Conservation (phyloP, 2,329 filamentous ascomycete genomes). For the Colletotrichum sp. region DNA sequence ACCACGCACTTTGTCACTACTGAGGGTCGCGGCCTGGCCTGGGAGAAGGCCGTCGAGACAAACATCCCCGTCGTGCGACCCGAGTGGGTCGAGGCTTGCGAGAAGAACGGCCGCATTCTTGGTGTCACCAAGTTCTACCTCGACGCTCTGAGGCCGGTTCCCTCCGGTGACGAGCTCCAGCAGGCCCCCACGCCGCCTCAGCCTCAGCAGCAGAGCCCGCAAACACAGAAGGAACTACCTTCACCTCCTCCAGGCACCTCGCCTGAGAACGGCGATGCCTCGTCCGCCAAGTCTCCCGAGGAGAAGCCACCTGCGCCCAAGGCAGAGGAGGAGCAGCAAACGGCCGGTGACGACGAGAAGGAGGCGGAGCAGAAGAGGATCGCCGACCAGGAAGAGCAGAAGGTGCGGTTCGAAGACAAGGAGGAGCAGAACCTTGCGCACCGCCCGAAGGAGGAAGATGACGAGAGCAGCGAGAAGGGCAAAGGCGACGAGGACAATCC, state of each 20-base stretch:
- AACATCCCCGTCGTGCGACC: slow-evolving; percentile 97
- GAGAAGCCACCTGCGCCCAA: slow-evolving; percentile 15
- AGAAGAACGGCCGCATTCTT: slow-evolving; percentile 88
- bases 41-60: slow-evolving; percentile 97
- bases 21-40: slow-evolving; percentile 85
- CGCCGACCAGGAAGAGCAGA: slow-evolving; percentile 54
- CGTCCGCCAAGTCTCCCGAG: slow-evolving; percentile 10
- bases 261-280: slow-evolving; percentile 28
- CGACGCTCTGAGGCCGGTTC: slow-evolving; percentile 69
- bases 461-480: slow-evolving; percentile 27
- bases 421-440: slow-evolving; percentile 59
- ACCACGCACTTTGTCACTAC: slow-evolving; percentile 99
- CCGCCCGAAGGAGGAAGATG: slow-evolving; percentile 39
- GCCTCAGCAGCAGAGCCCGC: slow-evolving; percentile 15
- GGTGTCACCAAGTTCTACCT: slow-evolving; percentile 96
- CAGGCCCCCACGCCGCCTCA: slow-evolving; percentile 29
- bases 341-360: slow-evolving; percentile 30
- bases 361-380: slow-evolving; percentile 42
- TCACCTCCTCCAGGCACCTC: slow-evolving; percentile 24
- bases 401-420: slow-evolving; percentile 60
- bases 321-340: slow-evolving; percentile 30
- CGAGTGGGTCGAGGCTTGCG: slow-evolving; percentile 98
- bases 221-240: slow-evolving; percentile 39
- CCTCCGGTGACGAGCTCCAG: slow-evolving; percentile 36
- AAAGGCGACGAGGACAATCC: slow-evolving; percentile 36